phyloP scores from a whole-genome alignment of 2,329 filamentous ascomycete species.

The Clathrospora elynae region DNA sequence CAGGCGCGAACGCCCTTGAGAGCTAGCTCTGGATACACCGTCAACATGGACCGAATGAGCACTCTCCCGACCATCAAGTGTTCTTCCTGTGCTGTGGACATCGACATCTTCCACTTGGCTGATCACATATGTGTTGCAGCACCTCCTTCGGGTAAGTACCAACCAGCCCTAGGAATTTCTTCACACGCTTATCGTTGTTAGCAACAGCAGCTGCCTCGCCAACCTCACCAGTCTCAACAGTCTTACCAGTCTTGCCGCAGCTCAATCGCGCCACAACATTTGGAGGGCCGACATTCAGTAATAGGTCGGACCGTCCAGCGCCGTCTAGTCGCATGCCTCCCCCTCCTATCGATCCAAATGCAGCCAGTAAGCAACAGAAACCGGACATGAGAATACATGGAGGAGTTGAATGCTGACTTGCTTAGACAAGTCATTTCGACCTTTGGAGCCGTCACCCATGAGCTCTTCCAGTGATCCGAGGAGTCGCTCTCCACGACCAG shows the following conservation, averaged over 20 bases:
- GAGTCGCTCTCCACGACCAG: conserved; percentile 31
- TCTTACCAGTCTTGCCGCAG: conserved; percentile 22
- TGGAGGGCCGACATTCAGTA: conserved; percentile 34
- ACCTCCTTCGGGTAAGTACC: conserved; percentile 52
- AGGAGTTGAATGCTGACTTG: conserved; percentile 19
- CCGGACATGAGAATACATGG: background rate
- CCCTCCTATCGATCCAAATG: conserved; percentile 62
- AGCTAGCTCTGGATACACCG: conserved; percentile 19
- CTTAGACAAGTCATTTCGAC: conserved; percentile 45
- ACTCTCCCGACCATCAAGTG: conserved; percentile 48
- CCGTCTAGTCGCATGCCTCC: conserved; percentile 55
- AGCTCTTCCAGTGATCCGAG: conserved; percentile 36
- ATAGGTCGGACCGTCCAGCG: conserved; percentile 30
- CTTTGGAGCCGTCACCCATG: conserved; percentile 34
- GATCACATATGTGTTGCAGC: conserved; percentile 73
- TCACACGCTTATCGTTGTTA: conserved; percentile 19
- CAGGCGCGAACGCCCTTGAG: conserved; percentile 13
- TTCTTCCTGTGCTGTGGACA: conserved; percentile 58
- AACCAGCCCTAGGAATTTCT: background rate
- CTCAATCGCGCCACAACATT: conserved; percentile 44
- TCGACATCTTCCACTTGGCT: conserved; percentile 84
- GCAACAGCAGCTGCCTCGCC: conserved; percentile 19
- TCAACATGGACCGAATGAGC: conserved; percentile 39
- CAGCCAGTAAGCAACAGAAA: conserved; percentile 60
- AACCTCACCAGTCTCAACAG: conserved; percentile 10